Percentiles rank a stretch among this genome's conserved stretches.
These are phyloP conservation scores for Colletotrichum incanum DNA, from an alignment of 2,329 filamentous ascomycete genomes.

Conservation along the genomic window DNA sequence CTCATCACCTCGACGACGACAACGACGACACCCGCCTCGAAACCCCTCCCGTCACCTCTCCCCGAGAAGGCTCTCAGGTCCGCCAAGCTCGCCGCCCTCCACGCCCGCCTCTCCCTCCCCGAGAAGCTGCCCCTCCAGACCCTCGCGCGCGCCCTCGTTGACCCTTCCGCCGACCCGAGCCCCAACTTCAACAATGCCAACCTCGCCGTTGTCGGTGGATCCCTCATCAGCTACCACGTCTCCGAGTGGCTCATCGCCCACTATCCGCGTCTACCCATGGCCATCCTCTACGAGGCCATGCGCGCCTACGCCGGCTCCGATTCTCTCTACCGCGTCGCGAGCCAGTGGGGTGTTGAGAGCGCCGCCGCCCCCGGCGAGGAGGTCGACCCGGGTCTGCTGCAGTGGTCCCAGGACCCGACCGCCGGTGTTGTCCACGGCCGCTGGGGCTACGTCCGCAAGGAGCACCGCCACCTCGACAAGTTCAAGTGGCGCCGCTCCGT, in stretches of 20 bases:
- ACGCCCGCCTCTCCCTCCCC: conserved; percentile 88
- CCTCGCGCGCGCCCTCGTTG: conserved; percentile 87
- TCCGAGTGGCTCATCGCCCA: conserved; percentile 90
- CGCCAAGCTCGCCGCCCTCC: conserved; percentile 92
- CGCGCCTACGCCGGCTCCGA: conserved; percentile 85
- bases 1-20: conserved; percentile 46
- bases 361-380: conserved; percentile 91
- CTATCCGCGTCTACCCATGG: conserved; percentile 91
- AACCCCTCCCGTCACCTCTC: conserved; percentile 77
- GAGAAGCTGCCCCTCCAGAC: conserved; percentile 87
- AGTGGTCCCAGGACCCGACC: conserved; percentile 74
- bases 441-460: conserved; percentile 68
- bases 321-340: conserved; percentile 80
- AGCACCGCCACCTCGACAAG: conserved; percentile 61
- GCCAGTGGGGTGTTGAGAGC: conserved; percentile 92
- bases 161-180: conserved; percentile 86
- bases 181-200: conserved; percentile 90
- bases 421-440: conserved; percentile 62
- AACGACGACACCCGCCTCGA: conserved; percentile 54
- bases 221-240: conserved; percentile 90
- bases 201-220: conserved; percentile 84
- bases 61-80: conserved; percentile 78
- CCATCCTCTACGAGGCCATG: conserved; percentile 89
- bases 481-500: conserved; percentile 77
- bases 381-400: conserved; percentile 91